These are phyloP conservation scores for Alternaria rosae DNA, from an alignment of 2,329 filamentous ascomycete species.

Conservation along the genomic window DNA sequence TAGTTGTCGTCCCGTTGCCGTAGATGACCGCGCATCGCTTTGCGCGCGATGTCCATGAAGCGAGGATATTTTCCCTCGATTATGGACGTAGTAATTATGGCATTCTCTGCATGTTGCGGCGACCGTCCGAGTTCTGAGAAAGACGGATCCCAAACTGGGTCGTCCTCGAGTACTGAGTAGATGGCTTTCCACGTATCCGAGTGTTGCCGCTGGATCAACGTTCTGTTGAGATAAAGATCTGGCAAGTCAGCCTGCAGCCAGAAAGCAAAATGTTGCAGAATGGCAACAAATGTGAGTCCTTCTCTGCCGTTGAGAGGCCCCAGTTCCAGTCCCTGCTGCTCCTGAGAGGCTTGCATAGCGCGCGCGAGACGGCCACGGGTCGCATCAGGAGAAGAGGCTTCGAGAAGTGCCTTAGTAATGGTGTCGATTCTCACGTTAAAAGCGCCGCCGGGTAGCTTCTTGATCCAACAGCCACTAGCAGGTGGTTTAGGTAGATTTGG, in stretches of 20 bases:
- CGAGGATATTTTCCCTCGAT: background rate
- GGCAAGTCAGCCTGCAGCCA: constrained; percentile 12
- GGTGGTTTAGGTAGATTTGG: background rate
- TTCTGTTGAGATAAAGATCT: constrained; percentile 8
- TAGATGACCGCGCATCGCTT: background rate
- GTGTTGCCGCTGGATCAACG: background rate
- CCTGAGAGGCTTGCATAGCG: background rate
- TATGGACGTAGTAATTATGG: background rate
- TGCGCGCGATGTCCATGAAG: background rate
- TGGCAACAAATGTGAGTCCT: background rate
- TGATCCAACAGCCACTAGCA: background rate
- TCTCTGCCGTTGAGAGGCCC: background rate
- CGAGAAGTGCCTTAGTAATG: background rate
- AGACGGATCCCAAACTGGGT: background rate
- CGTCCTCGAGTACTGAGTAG: background rate
- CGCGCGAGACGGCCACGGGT: constrained; percentile 3
- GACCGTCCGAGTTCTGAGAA: background rate
- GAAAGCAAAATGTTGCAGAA: constrained; percentile 6
- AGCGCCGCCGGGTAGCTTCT: background rate
- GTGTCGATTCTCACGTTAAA: background rate
- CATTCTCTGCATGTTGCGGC: background rate
- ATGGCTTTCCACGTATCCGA: constrained; percentile 1
- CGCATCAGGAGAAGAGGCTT: background rate
- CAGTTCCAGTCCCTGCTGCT: background rate
- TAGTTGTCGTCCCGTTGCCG: background rate